Evolutionary conservation across 2,329 filamentous ascomycete species (phyloP).

Genomic region (Teratosphaeria viscida): DNA sequence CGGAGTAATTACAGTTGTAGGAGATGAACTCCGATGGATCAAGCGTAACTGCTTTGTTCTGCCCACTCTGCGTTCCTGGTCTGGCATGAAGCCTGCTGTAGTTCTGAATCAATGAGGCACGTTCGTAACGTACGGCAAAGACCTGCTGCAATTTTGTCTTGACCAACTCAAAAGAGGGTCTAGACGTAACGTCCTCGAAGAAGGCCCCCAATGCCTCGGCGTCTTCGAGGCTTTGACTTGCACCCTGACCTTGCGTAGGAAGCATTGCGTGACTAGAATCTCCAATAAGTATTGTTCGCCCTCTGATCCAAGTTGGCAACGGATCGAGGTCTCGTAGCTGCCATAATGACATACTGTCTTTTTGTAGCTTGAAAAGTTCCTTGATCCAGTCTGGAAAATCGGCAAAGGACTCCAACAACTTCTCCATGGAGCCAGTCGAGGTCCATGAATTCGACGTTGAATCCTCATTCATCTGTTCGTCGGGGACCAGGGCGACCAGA

Average conservation of each 20-base stretch:
- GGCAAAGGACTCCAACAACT: conserved; percentile 31
- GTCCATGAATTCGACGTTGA: conserved; percentile 26
- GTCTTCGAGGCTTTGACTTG: conserved; percentile 34
- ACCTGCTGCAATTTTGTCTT: conserved; percentile 12
- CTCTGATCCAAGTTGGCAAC: conserved; percentile 26
- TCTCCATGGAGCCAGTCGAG: conserved; percentile 25
- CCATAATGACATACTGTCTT: conserved; percentile 32
- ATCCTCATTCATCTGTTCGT: conserved; percentile 32
- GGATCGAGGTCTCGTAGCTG: conserved; percentile 37
- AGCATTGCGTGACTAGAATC: conserved; percentile 32
- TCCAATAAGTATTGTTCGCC: conserved; percentile 24
- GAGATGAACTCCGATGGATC: neutral
- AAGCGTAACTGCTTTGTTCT: neutral
- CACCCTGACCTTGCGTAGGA: conserved; percentile 35
- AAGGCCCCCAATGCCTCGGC: conserved; percentile 27
- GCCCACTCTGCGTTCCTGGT: neutral
- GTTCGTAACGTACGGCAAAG: conserved; percentile 25
- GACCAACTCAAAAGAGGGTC: conserved; percentile 14
- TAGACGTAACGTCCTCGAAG: conserved; percentile 12
- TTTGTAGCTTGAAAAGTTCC: conserved; percentile 21
- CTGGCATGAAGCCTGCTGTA: neutral
- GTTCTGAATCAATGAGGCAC: conserved; percentile 17
- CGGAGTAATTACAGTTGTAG: conserved; percentile 1
- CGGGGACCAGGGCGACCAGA: conserved; percentile 34
- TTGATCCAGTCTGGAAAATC: conserved; percentile 35